Evolutionary conservation across 139 green algal species (phyloP).

Genomic region (Spirogloea muscicola): DNA sequence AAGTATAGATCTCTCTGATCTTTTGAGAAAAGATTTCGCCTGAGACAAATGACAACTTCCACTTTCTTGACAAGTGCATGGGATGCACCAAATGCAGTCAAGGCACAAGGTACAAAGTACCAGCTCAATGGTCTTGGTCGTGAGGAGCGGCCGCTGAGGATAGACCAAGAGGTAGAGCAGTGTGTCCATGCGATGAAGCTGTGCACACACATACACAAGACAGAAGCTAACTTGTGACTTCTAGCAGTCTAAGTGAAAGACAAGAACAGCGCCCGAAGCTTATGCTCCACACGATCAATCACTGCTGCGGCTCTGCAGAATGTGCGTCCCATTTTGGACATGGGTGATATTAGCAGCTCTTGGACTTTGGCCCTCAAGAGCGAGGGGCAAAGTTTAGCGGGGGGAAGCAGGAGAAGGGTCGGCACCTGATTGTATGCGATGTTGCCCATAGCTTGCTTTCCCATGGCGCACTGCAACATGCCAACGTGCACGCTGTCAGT

Average conservation of each 20-base stretch:
- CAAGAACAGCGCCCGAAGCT: no score
- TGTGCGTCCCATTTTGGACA: not conserved
- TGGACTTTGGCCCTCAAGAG: not conserved
- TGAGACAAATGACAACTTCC: no score
- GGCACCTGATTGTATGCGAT: conserved; percentile 94
- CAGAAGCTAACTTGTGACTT: conserved; percentile 3
- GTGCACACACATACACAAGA: conserved; percentile 18
- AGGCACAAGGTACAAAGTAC: conserved; percentile 6
- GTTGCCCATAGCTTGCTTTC: conserved; percentile 99
- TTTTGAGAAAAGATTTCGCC: no score
- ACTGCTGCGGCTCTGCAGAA: no score
- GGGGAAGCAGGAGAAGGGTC: not conserved
- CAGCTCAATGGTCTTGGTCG: conserved; percentile 92
- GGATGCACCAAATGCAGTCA: no score
- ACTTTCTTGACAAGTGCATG: no score
- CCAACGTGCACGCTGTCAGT: no score
- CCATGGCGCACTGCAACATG: conserved; percentile 95
- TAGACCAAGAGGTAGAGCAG: conserved; percentile 95
- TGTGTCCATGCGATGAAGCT: conserved; percentile 82
- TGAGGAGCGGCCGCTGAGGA: conserved; percentile 91
- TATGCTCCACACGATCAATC: no score
- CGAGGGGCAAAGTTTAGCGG: not conserved
- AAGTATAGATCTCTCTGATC: no score
- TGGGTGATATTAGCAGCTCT: not conserved
- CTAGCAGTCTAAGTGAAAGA: conserved; percentile 4